phyloP scores from a whole-genome alignment of 768 basidiomycete species.

The Tricholoma bakamatsutake region DNA sequence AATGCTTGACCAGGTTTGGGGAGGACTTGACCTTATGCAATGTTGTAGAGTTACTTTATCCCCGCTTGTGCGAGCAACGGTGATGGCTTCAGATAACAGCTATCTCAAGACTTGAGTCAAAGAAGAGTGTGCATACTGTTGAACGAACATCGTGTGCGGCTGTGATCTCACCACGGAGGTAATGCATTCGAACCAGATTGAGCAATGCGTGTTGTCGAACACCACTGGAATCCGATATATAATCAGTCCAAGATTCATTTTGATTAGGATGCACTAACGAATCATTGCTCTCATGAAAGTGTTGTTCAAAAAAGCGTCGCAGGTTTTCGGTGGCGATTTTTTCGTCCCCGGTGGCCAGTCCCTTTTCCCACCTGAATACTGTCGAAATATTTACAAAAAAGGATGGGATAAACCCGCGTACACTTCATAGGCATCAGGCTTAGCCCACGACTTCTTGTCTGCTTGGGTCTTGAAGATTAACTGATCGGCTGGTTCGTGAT shows the following conservation, averaged over 20 bases:
- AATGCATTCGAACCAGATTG: conserved; percentile 75
- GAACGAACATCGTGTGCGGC: conserved; percentile 59
- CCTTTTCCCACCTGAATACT: conserved; percentile 57
- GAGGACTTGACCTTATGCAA: conserved; percentile 57
- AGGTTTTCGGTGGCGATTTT: conserved; percentile 64
- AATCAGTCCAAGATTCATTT: neutral
- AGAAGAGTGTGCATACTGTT: neutral
- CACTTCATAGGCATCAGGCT: conserved; percentile 53
- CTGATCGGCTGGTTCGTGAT: conserved; percentile 30
- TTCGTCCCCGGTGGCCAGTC: conserved; percentile 61
- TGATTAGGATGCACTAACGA: conserved; percentile 46
- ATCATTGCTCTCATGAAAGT: conserved; percentile 74
- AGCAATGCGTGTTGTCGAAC: conserved; percentile 76
- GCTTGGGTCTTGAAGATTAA: conserved; percentile 57
- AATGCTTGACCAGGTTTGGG: neutral
- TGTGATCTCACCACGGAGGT: conserved; percentile 56
- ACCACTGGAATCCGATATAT: conserved; percentile 38
- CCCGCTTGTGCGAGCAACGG: conserved; percentile 64
- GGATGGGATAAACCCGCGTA: conserved; percentile 26
- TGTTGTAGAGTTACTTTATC: conserved; percentile 73
- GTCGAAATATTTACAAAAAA: neutral
- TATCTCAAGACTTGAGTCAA: conserved; percentile 19
- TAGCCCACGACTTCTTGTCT: conserved; percentile 64
- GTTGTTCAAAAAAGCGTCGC: conserved; percentile 79
- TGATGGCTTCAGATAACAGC: conserved; percentile 73